Percentiles rank a stretch among this genome's conserved stretches.
Evolutionary conservation across 805 yeast species (phyloP).

Genomic region (Komagataella populi): DNA sequence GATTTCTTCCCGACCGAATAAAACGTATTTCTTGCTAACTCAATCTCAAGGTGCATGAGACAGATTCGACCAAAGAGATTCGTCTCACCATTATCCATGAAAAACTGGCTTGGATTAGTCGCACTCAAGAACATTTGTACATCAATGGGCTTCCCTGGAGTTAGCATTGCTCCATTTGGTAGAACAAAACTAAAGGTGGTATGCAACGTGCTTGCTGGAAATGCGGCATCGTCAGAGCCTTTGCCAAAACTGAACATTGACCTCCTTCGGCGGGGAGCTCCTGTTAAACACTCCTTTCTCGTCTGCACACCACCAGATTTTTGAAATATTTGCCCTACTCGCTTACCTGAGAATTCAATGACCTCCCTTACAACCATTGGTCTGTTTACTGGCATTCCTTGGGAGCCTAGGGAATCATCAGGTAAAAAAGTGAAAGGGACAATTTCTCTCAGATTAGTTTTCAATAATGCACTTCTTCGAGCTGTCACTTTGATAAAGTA

Average conservation of each 20-base stretch:
- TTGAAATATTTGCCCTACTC: conserved; percentile 6
- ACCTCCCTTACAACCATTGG: not conserved
- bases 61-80: conserved; percentile 26
- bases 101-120: not conserved
- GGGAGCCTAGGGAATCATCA: conserved; percentile 13
- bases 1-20: conserved; percentile 13
- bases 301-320: conserved; percentile 3
- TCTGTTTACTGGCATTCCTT: not conserved
- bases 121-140: conserved; percentile 1
- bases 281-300: conserved; percentile 6
- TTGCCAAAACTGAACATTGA: conserved; percentile 1
- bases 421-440: conserved; percentile 45
- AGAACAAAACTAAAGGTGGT: not conserved
- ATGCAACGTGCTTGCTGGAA: not conserved
- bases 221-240: not conserved
- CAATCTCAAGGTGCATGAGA: conserved; percentile 24
- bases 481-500: conserved; percentile 53
- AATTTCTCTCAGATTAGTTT: conserved; percentile 26
- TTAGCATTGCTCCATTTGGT: not conserved
- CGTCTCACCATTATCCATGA: conserved; percentile 1
- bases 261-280: conserved; percentile 6
- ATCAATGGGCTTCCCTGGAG: conserved; percentile 5
- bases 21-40: conserved; percentile 14
- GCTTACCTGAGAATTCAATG: conserved; percentile 18
- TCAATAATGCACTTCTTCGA: conserved; percentile 31